Evolutionary conservation across 169 alveolate species (phyloP), one percentile per base, ranked within the genome.

Genomic region (Plasmodium vivax): DNA sequence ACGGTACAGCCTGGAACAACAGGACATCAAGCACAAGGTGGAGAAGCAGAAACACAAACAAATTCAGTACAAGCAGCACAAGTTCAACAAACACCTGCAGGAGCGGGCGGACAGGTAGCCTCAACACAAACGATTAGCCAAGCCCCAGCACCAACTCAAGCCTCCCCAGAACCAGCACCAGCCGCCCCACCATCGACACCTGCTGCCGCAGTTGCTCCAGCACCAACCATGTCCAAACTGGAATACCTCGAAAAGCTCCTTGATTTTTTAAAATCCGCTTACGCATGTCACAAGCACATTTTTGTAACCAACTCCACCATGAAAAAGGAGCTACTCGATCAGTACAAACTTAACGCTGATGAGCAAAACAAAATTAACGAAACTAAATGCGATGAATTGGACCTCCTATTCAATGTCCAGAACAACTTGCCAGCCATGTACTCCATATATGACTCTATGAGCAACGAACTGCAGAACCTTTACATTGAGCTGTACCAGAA

Each of bases 381-480:
- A 54, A 12, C 0, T 3, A 6, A 19, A 77, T 87, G 93, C 16
- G 81, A 79, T 77, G 36, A 77, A 36, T 47, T 75, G 45, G 93
- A 87, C 14, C 43, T 87, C 27, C 71, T 87, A 23, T 75, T 75
- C 68, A 79, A 75, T 36, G 19, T 87, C 10, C 93, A 87, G 45
- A 87, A 87, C 27, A 87, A 87, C 2, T 41, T 87, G 36, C 87
- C 75, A 34, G 81, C 51, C 12, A 87, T 87, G 93, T 87, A 87
- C 68, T 87, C 93, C 1, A 8, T 87, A 23, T 87, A 36, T 87
- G 93, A 87, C 14, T 54, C 51, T 23, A 0, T 77, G 43, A 58
- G 0, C 82, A 38, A 47, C 43, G 72, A 10, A 32, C 14, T 87
- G 9, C 88, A 56, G 81, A 43, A 77, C 43, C 27, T 47, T 1